Percentiles rank a stretch among this genome's conserved stretches.
Conservation (phyloP, 805 yeast genomes). For the Candida wancherniae region DNA sequence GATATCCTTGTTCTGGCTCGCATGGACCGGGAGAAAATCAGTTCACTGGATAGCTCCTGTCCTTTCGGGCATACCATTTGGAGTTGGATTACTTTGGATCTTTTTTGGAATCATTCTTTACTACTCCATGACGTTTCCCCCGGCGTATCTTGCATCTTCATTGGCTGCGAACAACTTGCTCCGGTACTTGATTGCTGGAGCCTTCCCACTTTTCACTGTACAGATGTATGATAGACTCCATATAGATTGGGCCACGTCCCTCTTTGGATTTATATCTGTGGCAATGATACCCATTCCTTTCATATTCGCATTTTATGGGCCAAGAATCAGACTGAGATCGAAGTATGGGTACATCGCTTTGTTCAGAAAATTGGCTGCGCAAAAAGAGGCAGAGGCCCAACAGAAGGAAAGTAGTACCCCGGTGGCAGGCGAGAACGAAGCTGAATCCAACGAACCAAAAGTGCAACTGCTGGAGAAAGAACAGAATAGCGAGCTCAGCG, state of each 20-base stretch:
- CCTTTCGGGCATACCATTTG: constrained; percentile 74
- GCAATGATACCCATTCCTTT: constrained; percentile 75
- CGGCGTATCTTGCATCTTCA: constrained; percentile 77
- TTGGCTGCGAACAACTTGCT: constrained; percentile 81
- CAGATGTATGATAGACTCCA: constrained; percentile 75
- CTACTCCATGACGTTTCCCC: constrained; percentile 69
- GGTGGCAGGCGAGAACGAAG: too few relatives aligned
- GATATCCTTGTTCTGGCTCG: constrained; percentile 72
- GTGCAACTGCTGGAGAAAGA: too few relatives aligned
- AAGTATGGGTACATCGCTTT: constrained; percentile 55
- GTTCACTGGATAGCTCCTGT: constrained; percentile 78
- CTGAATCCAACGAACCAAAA: too few relatives aligned
- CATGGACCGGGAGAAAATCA: constrained; percentile 59
- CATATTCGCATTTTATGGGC: constrained; percentile 58
- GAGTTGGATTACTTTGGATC: constrained; percentile 66
- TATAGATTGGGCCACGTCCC: constrained; percentile 74
- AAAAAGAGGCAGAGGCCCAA: constrained; percentile 16
- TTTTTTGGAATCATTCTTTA: constrained; percentile 68
- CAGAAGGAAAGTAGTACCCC: too few relatives aligned
- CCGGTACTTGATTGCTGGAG: constrained; percentile 71
- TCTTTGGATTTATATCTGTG: constrained; percentile 61
- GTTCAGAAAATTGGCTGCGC: constrained; percentile 19
- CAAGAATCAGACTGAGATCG: constrained; percentile 50
- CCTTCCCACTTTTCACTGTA: constrained; percentile 78
- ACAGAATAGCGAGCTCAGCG: too few relatives aligned